Evolutionary conservation across 225 moss, liverwort and hornwort genomes (phyloP).

Genomic region (Takakia lepidozioides): DNA sequence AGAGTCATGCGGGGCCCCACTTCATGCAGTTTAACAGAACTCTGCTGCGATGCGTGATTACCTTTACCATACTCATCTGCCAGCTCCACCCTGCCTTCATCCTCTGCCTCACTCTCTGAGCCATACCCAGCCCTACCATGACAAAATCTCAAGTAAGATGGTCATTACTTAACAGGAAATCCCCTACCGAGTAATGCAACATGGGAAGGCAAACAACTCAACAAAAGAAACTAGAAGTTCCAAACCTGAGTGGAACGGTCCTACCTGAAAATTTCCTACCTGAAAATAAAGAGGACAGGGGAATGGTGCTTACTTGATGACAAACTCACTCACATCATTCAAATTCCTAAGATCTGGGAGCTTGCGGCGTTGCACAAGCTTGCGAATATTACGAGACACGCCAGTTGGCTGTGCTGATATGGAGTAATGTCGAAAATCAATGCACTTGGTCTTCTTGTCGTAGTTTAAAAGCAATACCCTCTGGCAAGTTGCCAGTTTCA

Average conservation of each 20-base stretch:
- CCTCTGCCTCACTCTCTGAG: slow-evolving; percentile 96
- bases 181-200: too few species aligned
- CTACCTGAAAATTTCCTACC: too few species aligned
- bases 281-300: not conserved
- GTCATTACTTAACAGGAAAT: too few species aligned
- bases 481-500: slow-evolving; percentile 74
- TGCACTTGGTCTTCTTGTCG: slow-evolving; percentile 77
- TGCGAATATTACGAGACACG: slow-evolving; percentile 76
- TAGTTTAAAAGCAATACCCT: slow-evolving; percentile 88
- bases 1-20: slow-evolving; percentile 85
- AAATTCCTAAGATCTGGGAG: slow-evolving; percentile 76
- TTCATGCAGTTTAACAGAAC: slow-evolving; percentile 91
- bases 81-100: slow-evolving; percentile 79
- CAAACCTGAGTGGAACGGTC: too few species aligned
- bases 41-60: slow-evolving; percentile 82
- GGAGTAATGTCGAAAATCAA: slow-evolving; percentile 92
- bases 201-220: too few species aligned
- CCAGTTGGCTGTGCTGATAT: slow-evolving; percentile 95
- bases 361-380: slow-evolving; percentile 91
- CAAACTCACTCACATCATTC: slow-evolving; percentile 91
- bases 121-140: slow-evolving; percentile 69
- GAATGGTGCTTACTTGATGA: slow-evolving; percentile 56
- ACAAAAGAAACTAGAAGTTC: too few species aligned
- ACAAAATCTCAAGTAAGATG: not conserved
- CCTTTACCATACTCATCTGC: slow-evolving; percentile 85